A percentile compares a stretch with the other conserved stretches of the same genome.
These are phyloP conservation scores for Neurospora sublineolata DNA, from an alignment of 495 filamentous ascomycete species.

Conservation along the genomic window DNA sequence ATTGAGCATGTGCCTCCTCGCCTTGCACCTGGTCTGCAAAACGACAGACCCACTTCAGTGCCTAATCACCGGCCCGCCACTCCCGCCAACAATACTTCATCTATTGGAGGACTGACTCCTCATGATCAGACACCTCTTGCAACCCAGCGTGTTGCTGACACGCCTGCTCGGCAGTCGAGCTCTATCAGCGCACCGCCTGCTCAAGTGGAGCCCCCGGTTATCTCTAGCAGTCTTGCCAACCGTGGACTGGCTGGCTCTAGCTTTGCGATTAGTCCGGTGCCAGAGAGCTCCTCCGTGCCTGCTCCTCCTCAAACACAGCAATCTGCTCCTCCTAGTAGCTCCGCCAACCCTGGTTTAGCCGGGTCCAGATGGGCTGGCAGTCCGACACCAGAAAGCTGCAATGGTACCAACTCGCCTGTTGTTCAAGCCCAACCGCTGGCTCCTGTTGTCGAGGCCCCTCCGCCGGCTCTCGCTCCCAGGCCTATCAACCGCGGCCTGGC, in stretches of 20 bases:
- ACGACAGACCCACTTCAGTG: background rate
- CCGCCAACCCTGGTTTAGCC: background rate
- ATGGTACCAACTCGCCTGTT: background rate
- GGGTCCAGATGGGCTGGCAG: background rate
- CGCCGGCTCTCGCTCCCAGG: background rate
- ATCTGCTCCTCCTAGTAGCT: background rate
- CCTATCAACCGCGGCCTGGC: background rate
- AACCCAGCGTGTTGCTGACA: background rate
- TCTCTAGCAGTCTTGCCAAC: background rate
- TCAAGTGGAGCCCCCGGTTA: background rate
- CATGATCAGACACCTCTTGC: background rate
- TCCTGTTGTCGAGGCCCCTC: background rate
- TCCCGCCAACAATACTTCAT: background rate
- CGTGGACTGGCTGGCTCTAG: background rate
- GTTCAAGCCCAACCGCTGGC: background rate
- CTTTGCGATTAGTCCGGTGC: background rate
- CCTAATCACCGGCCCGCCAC: background rate
- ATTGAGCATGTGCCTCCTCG: background rate
- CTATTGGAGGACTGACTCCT: background rate
- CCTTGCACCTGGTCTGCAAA: background rate
- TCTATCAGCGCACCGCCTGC: background rate
- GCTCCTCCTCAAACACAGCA: background rate
- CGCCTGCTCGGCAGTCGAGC: background rate
- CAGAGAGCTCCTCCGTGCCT: background rate
- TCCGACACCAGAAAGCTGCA: background rate